Base-by-base conservation (phyloP, 345 rosid genomes). In the Mallotus nudiflorus region DNA sequence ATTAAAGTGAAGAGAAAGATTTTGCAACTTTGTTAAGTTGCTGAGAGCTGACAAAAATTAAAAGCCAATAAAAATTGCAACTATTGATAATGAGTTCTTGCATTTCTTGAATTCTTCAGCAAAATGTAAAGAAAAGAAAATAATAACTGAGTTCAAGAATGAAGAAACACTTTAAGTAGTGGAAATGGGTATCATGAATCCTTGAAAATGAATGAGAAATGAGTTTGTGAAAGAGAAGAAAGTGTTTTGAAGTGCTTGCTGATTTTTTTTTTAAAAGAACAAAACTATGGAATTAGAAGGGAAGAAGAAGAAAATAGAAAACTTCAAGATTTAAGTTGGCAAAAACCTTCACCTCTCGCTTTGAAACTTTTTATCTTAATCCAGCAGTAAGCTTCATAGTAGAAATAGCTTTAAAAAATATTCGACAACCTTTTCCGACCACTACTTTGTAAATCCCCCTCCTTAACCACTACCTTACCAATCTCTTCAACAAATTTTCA, bases 371-470 rank as follows among this genome's bases (percentile, higher is more conserved):
- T n/a, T n/a, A n/a, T n/a, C n/a, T n/a, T n/a, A 95, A 73, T 2
- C 88, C 97, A 5, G 97, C 93, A 6, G 92, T 96, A 18, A 95
- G 88, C 84, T 86, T 95, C 87, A 98, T 84, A 58, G 90, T 92
- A 42, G 99, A 95, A 4, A 86, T 87, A 0, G 71, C 70, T 4
- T 60, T 65, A 0, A 73, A 76, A 5, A 63, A 71, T 67, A 79
- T 82, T 67, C 85, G 74, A 0, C 84, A 76, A 19, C 77, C 76
- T 12, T 64, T n/a, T 70, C 40, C 76, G 51, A 29, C 6, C 78
- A 50, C 51, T 77, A 37, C 59, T 64, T 37, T 64, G 68, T 52
- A 73, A 66, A 48, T 73, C 51, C 40, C 71, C 82, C 6, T 74
- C 88, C 20, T 75, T 88, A 5, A 72, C 85, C 7, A 27, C 33